Evolutionary conservation across 805 yeast genomes (phyloP).

Genomic region (Saccharomycopsis sp.): DNA sequence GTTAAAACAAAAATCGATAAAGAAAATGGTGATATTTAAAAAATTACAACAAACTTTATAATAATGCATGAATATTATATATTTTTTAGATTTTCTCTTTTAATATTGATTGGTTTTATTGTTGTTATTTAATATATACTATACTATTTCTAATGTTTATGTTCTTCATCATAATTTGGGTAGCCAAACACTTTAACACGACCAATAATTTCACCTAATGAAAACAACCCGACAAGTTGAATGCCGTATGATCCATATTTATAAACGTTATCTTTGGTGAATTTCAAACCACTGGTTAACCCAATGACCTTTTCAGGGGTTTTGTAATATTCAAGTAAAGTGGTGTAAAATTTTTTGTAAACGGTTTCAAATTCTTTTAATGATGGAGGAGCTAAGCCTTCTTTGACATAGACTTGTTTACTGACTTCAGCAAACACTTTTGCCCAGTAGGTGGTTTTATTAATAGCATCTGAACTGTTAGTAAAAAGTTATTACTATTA

Average conservation of each 20-base stretch:
- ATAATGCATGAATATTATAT: no score
- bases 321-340: slow-evolving; percentile 33
- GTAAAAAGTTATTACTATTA: no score
- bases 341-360: slow-evolving; percentile 44
- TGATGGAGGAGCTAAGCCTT: slow-evolving; percentile 89
- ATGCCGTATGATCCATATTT: slow-evolving; percentile 67
- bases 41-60: background rate
- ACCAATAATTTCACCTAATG: slow-evolving; percentile 93
- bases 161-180: slow-evolving; percentile 39
- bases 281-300: slow-evolving; percentile 25
- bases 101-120: background rate
- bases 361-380: slow-evolving; percentile 65
- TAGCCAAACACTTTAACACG: slow-evolving; percentile 92
- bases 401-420: slow-evolving; percentile 79
- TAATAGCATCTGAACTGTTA: slow-evolving; percentile 28
- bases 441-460: slow-evolving; percentile 57
- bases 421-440: slow-evolving; percentile 55
- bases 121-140: no score
- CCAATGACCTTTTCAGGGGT: slow-evolving; percentile 53
- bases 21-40: slow-evolving; percentile 43
- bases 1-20: slow-evolving; percentile 39
- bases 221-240: slow-evolving; percentile 83
- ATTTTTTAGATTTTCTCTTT: background rate
- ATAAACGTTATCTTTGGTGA: slow-evolving; percentile 43
- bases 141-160: background rate